A percentile compares a stretch with the other conserved stretches of the same genome.
Conservation (phyloP, 2,329 filamentous ascomycete genomes). For the Talaromyces rugulosus region DNA sequence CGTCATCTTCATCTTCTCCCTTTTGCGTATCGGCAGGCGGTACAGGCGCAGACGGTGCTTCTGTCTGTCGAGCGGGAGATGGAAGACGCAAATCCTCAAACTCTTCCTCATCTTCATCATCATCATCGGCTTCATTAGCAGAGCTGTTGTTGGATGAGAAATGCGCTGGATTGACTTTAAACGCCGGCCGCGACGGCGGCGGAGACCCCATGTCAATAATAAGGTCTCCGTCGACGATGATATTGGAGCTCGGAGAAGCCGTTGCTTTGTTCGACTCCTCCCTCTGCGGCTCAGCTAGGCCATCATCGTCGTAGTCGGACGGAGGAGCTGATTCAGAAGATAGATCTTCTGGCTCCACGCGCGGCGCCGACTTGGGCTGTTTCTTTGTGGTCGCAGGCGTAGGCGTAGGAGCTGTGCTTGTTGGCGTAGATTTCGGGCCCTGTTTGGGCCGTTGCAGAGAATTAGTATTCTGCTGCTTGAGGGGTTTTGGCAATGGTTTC, state of each 20-base stretch:
- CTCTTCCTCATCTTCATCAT: constrained; percentile 28
- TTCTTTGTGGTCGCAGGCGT: constrained; percentile 9
- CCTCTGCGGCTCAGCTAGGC: constrained; percentile 6
- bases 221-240: constrained; percentile 44
- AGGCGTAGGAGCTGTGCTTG: neutral
- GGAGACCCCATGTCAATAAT: constrained; percentile 48
- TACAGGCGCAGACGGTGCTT: constrained; percentile 4
- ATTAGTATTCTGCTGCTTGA: constrained; percentile 10
- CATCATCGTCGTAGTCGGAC: constrained; percentile 26
- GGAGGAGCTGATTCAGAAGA: constrained; percentile 23
- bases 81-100: constrained; percentile 35
- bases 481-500: constrained; percentile 17
- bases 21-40: constrained; percentile 10
- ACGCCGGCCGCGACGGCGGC: constrained; percentile 32
- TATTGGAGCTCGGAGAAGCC: constrained; percentile 37
- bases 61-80: constrained; percentile 28
- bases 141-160: constrained; percentile 41
- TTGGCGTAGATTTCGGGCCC: constrained; percentile 3
- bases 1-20: constrained; percentile 33
- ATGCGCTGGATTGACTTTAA: constrained; percentile 37
- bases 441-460: constrained; percentile 13
- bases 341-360: constrained; percentile 21
- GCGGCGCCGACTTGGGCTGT: constrained; percentile 22
- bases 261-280: constrained; percentile 25
- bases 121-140: constrained; percentile 26